phyloP scores from a whole-genome alignment of 805 yeast genomes.

The Wickerhamomyces ciferrii region DNA sequence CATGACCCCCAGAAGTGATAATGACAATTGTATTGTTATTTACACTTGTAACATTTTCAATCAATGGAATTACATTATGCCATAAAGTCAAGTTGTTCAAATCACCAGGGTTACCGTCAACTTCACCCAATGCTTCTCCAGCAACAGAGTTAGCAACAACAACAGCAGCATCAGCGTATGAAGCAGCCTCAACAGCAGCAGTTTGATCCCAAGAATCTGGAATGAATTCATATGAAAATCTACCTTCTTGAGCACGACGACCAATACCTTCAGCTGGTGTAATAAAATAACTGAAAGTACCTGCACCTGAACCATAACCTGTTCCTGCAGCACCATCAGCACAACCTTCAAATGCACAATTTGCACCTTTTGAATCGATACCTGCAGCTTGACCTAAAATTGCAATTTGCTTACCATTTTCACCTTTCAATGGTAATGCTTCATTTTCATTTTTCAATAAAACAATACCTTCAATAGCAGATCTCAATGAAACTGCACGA shows the following conservation, averaged over 20 bases:
- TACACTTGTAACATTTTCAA: constrained; percentile 37
- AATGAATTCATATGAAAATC: constrained; percentile 35
- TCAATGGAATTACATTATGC: constrained; percentile 50
- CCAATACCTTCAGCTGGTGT: constrained; percentile 51
- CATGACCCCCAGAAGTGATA: constrained; percentile 49
- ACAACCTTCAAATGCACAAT: constrained; percentile 52
- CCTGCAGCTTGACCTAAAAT: constrained; percentile 55
- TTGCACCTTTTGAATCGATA: constrained; percentile 48
- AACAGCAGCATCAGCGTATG: constrained; percentile 41
- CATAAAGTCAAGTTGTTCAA: constrained; percentile 44
- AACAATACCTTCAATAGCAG: constrained; percentile 46
- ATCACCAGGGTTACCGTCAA: constrained; percentile 52
- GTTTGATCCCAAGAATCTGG: constrained; percentile 38
- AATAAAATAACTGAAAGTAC: constrained; percentile 42
- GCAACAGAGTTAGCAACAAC: constrained; percentile 47
- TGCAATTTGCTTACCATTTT: constrained; percentile 33
- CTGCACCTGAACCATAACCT: constrained; percentile 62
- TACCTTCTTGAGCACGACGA: constrained; percentile 33
- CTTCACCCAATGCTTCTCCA: constrained; percentile 50
- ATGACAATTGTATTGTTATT: constrained; percentile 51
- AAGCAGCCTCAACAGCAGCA: constrained; percentile 33
- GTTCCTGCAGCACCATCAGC: constrained; percentile 44
- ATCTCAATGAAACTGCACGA: constrained; percentile 31
- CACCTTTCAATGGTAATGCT: constrained; percentile 43
- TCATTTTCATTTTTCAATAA: constrained; percentile 45